A percentile compares a stretch with the other conserved stretches of the same genome.
phyloP scores from a whole-genome alignment of 371 early-diverging fungal genomes.

The Circinella umbellata region DNA sequence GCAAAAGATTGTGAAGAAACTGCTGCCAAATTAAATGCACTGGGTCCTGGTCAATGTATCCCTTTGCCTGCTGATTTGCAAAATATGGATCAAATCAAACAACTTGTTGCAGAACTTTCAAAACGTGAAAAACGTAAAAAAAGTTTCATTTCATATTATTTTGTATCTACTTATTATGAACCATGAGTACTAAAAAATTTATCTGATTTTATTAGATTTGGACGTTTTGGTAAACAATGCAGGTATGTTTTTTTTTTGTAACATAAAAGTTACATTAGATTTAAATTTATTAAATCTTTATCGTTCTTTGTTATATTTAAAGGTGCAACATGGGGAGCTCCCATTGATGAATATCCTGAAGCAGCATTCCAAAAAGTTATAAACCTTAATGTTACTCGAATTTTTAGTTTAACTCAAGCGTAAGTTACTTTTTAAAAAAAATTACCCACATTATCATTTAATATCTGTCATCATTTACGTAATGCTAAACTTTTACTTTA shows the following conservation, averaged over 20 bases:
- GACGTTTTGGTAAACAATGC: slow-evolving; percentile 89
- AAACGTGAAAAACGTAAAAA: slow-evolving; percentile 62
- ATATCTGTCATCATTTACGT: too few relatives aligned
- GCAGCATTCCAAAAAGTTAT: slow-evolving; percentile 80
- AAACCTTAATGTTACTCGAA: slow-evolving; percentile 86
- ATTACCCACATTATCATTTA: too few relatives aligned
- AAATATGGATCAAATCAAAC: slow-evolving; percentile 61
- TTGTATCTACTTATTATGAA: background rate
- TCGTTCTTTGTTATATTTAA: too few relatives aligned
- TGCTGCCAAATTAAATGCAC: slow-evolving; percentile 57
- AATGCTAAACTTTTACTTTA: too few relatives aligned
- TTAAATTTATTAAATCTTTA: too few relatives aligned
- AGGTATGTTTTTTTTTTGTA: slow-evolving; percentile 33
- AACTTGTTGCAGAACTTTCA: slow-evolving; percentile 63
- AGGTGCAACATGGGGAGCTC: slow-evolving; percentile 80
- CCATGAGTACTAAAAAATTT: too few relatives aligned
- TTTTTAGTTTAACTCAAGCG: slow-evolving; percentile 86
- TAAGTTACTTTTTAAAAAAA: slow-evolving; percentile 24
- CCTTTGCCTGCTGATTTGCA: slow-evolving; percentile 82
- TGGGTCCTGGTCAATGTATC: slow-evolving; percentile 76
- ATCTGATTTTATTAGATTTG: slow-evolving; percentile 51
- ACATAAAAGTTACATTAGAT: too few relatives aligned
- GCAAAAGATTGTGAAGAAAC: slow-evolving; percentile 23
- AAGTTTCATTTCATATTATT: too few relatives aligned
- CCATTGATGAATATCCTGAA: slow-evolving; percentile 70